These are phyloP conservation scores for Leccinum barrowsii DNA, from an alignment of 768 basidiomycete species.

Conservation along the genomic window DNA sequence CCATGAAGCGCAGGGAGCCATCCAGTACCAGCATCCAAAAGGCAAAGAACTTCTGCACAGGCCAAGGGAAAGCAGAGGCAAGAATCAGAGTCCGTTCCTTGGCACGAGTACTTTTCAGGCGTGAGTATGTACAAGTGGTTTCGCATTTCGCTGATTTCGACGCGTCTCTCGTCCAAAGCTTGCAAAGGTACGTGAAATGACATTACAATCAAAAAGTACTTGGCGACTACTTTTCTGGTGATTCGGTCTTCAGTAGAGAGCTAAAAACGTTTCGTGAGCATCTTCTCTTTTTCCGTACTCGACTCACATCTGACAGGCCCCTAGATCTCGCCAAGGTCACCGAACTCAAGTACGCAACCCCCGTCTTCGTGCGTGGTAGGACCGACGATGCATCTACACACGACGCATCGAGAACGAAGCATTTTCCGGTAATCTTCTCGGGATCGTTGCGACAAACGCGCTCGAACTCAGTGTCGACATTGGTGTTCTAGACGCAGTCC, in stretches of 20 bases:
- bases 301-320: too few species aligned
- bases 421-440: slow-evolving; percentile 78
- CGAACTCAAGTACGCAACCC: too few species aligned
- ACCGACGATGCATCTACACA: slow-evolving; percentile 46
- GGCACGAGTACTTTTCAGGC: slow-evolving; percentile 65
- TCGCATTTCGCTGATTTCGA: too few species aligned
- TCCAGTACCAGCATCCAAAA: slow-evolving; percentile 13
- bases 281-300: too few species aligned
- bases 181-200: too few species aligned
- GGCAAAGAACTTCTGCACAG: slow-evolving; percentile 7
- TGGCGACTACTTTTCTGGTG: too few species aligned
- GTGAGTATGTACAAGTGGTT: slow-evolving; percentile 25
- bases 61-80: slow-evolving; percentile 20
- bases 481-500: slow-evolving; percentile 79
- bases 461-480: slow-evolving; percentile 91
- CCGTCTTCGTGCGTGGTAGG: slow-evolving; percentile 38
- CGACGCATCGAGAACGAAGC: slow-evolving; percentile 76
- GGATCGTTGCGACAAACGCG: slow-evolving; percentile 87
- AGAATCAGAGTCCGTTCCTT: slow-evolving; percentile 23
- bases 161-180: too few species aligned
- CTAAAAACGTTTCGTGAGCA: too few species aligned
- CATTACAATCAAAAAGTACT: too few species aligned
- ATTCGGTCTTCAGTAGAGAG: too few species aligned
- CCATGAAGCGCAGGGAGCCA: slow-evolving; percentile 16
- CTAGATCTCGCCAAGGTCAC: too few species aligned